phyloP scores from a whole-genome alignment of 805 yeast species.

The Kodamaea nitidulidarum region DNA sequence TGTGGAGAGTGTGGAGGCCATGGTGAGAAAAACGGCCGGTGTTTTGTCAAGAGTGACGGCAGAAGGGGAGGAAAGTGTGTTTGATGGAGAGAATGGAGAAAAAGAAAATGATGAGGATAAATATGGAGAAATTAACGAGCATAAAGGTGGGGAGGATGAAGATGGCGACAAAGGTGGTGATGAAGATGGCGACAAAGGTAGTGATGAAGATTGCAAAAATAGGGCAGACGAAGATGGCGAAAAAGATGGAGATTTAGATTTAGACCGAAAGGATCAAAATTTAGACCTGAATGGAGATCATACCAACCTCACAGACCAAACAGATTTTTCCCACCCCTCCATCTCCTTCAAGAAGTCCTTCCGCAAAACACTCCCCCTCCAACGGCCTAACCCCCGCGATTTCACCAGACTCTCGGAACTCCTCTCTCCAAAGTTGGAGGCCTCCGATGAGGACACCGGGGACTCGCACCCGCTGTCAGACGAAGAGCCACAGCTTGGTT shows the following conservation, averaged over 20 bases:
- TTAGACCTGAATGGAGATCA: too few relatives aligned
- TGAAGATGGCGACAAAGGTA: not conserved
- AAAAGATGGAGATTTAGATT: not conserved
- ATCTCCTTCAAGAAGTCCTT: not conserved
- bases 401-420: not conserved
- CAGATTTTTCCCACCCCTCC: too few relatives aligned
- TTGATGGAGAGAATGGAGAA: not conserved
- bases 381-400: conserved; percentile 1
- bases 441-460: not conserved
- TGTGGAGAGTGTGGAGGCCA: not conserved
- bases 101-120: not conserved
- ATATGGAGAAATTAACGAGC: not conserved
- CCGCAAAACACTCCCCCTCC: conserved; percentile 3
- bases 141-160: not conserved
- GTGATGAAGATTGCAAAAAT: not conserved
- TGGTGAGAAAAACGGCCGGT: not conserved
- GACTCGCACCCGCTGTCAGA: not conserved
- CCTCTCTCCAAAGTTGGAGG: not conserved
- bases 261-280: too few relatives aligned
- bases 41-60: not conserved
- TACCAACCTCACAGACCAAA: too few relatives aligned
- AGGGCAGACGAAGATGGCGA: not conserved
- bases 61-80: not conserved
- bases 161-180: not conserved
- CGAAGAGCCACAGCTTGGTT: conserved; percentile 1